Conservation (phyloP, 441 rosid genomes). For the Metrosideros polymorpha region DNA sequence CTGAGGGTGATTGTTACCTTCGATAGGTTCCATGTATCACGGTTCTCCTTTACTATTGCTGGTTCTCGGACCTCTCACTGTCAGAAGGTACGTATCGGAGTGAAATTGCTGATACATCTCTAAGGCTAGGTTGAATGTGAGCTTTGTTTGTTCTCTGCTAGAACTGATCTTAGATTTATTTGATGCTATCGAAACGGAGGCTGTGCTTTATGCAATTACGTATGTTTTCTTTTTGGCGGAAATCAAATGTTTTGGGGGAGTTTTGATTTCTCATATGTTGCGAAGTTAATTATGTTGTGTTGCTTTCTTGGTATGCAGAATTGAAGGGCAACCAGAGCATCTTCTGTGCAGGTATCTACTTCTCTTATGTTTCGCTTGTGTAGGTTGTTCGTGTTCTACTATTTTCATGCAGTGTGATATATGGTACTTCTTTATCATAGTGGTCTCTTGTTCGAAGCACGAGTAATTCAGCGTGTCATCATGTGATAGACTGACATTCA, state of each 20-base stretch:
- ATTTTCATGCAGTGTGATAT: background rate
- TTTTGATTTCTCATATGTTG: background rate
- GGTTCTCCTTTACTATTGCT: constrained; percentile 86
- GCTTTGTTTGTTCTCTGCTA: background rate
- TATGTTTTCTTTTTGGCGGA: background rate
- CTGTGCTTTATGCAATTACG: background rate
- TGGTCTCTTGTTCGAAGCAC: background rate
- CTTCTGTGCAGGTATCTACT: constrained; percentile 57
- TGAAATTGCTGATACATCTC: background rate
- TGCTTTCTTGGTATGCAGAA: constrained; percentile 32
- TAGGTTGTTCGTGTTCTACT: background rate
- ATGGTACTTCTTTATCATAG: background rate
- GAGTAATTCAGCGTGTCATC: background rate
- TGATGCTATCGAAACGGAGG: background rate
- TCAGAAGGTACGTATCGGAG: constrained; percentile 35
- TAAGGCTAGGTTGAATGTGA: background rate
- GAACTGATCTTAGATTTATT: background rate
- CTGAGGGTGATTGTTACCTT: background rate
- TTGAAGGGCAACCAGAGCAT: constrained; percentile 70
- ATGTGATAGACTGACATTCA: background rate
- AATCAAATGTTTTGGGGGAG: background rate
- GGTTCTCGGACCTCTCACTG: constrained; percentile 75
- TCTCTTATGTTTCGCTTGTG: background rate
- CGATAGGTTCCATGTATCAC: constrained; percentile 94
- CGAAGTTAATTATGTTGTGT: background rate